A percentile compares a stretch with the other conserved stretches of the same genome.
Evolutionary conservation across 352 stramenopile species (phyloP).

Genomic region (Plasmopara muralis): DNA sequence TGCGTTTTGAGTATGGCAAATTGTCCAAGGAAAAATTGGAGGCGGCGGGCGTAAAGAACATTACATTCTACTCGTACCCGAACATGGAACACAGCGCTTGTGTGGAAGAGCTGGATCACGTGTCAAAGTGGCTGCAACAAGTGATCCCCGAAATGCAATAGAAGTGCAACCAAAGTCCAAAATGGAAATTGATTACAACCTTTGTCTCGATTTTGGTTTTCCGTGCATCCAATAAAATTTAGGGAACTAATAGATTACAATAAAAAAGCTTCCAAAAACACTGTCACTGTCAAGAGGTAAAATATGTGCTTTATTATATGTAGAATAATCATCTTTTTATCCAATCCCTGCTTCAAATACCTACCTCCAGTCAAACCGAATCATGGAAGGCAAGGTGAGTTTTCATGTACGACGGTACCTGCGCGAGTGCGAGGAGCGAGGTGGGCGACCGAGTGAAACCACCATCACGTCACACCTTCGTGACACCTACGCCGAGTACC

Average conservation of each 20-base stretch:
- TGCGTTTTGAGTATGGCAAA: conserved; percentile 54
- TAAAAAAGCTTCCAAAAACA: too few relatives aligned
- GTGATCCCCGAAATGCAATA: conserved; percentile 32
- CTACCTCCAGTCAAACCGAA: not conserved
- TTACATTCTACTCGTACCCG: conserved; percentile 60
- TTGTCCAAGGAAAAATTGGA: conserved; percentile 57
- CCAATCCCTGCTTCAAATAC: not conserved
- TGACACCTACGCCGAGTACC: conserved; percentile 80
- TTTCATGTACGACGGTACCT: conserved; percentile 84
- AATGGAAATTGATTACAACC: too few relatives aligned
- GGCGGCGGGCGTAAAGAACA: conserved; percentile 36
- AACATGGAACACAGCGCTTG: conserved; percentile 60
- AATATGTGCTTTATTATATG: too few relatives aligned
- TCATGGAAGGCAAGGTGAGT: conserved; percentile 80
- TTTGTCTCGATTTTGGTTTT: too few relatives aligned
- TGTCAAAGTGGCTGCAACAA: conserved; percentile 52
- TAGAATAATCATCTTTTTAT: not conserved
- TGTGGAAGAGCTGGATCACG: conserved; percentile 62
- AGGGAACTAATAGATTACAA: too few relatives aligned
- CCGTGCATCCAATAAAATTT: too few relatives aligned
- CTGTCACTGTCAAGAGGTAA: too few relatives aligned
- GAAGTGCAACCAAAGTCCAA: not conserved
- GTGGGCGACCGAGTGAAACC: conserved; percentile 46
- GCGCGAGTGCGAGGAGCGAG: conserved; percentile 69
- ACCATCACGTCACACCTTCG: conserved; percentile 56